Evolutionary conservation across 1,139 yeast species (phyloP).

Genomic region (Diutina pseudorugosa): DNA sequence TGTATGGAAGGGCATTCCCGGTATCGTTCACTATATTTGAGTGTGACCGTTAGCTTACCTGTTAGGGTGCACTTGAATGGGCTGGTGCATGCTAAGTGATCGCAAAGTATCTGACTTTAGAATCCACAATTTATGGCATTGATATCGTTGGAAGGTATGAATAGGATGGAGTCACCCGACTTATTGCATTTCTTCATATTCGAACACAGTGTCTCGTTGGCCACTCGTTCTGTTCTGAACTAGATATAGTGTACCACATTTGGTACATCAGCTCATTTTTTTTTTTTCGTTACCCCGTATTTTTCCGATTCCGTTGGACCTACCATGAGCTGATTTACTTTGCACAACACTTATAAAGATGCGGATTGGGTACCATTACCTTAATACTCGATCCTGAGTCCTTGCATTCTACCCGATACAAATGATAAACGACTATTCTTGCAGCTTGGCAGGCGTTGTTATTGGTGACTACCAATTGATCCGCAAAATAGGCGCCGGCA

Average conservation of each 20-base stretch:
- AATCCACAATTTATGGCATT: too few relatives aligned
- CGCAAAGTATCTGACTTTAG: too few relatives aligned
- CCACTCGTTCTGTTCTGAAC: neutral
- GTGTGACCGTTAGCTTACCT: too few relatives aligned
- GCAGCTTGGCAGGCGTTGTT: neutral
- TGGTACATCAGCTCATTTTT: neutral
- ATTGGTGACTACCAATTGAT: slow-evolving; percentile 25
- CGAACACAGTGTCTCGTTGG: neutral
- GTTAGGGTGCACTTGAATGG: too few relatives aligned
- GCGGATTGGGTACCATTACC: neutral
- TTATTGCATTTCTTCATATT: too few relatives aligned
- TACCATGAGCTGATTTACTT: neutral
- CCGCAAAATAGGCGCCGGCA: slow-evolving; percentile 73
- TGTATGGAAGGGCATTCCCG: too few relatives aligned
- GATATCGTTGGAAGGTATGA: too few relatives aligned
- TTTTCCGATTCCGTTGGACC: neutral
- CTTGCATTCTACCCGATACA: neutral
- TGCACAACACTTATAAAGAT: neutral
- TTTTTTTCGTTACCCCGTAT: neutral
- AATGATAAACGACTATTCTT: neutral
- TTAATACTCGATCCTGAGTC: neutral
- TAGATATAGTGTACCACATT: neutral
- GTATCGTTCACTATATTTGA: too few relatives aligned
- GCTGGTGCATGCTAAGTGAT: too few relatives aligned
- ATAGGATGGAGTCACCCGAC: too few relatives aligned